These are phyloP conservation scores for Lanmaoa pseudosensibilis DNA, from an alignment of 768 basidiomycete genomes.

Conservation along the genomic window DNA sequence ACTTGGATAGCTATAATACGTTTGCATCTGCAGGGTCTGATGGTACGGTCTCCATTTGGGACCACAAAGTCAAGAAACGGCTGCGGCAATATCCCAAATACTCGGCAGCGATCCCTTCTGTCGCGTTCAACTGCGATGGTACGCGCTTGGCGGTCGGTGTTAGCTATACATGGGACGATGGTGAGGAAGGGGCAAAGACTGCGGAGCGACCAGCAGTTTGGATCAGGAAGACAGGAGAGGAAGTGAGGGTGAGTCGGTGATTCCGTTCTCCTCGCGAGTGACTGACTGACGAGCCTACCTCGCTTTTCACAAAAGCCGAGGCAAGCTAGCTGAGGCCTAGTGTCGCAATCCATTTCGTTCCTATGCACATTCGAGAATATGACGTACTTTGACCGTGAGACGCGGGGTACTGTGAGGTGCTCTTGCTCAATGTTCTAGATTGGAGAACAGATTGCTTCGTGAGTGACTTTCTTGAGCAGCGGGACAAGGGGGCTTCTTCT, in stretches of 20 bases:
- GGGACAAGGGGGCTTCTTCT: background rate
- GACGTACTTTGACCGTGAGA: background rate
- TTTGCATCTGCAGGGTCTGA: conserved; percentile 97
- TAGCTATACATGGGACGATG: conserved; percentile 90
- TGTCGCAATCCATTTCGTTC: background rate
- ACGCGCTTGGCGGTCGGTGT: conserved; percentile 79
- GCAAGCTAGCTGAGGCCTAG: conserved; percentile 13
- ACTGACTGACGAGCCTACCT: background rate
- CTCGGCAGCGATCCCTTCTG: conserved; percentile 67
- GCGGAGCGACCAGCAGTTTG: conserved; percentile 61
- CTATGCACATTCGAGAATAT: background rate
- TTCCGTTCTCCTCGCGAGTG: background rate
- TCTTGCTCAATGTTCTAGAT: background rate
- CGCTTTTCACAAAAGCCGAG: conserved; percentile 17
- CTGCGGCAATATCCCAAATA: conserved; percentile 88
- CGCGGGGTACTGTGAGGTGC: background rate
- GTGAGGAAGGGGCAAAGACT: conserved; percentile 67
- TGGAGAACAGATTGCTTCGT: background rate
- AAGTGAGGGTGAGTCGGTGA: conserved; percentile 61
- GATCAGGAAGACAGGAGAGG: conserved; percentile 68
- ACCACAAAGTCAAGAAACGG: conserved; percentile 94
- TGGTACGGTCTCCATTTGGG: conserved; percentile 94
- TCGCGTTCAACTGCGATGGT: conserved; percentile 84
- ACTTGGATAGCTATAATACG: conserved; percentile 69
- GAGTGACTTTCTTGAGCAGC: background rate